Base-by-base conservation (phyloP, 257 asterid genomes). In the Linaria vulgaris region DNA sequence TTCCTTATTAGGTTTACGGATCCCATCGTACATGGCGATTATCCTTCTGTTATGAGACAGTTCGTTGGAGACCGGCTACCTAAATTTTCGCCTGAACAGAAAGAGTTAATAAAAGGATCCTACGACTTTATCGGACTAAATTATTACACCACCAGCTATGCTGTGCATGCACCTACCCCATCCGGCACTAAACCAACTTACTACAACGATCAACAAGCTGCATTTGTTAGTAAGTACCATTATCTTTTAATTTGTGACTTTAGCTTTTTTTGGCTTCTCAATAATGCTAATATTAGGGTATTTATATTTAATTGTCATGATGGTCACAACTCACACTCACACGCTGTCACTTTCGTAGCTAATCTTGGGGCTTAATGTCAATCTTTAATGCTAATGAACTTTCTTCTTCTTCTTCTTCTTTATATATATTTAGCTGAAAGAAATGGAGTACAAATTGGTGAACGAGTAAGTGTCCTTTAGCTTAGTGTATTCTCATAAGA, bases 1-100 rank as follows among this genome's bases (percentile, higher is more conserved):
- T 6, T 14, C 16, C n/a, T n/a, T n/a, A n/a, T 20, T 50, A 73
- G 78, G 78, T 74, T 63, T 37, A 44, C 69, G 64, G 41, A 27
- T 17, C 64, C 64, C 0, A 21, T 58, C 1, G 64, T 58, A 16
- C 19, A 43, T 12, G 64, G 64, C 2, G 50, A 58, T 14, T 58
- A 58, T 23, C 64, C 64, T 12, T 34, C 64, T 10, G 7, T 12
- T 20, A 58, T 58, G 64, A 58, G 64, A 58, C 19, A 58, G 13
- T 12, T 19, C 12, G 64, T 58, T 14, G 64, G 64, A 58, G 31
- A 58, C 5, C 34, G 64, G 4, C 49, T 58, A 14, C 64, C 51
- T 5, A 20, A 58, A 58, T 58, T 58, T 58, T 37, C 64, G 20
- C 0, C 39, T 4, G 64, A 58, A 13, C 37, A 39, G 6, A 15